Evolutionary conservation across 2,329 filamentous ascomycete genomes (phyloP).

Genomic region (Leptographium wingfieldii): DNA sequence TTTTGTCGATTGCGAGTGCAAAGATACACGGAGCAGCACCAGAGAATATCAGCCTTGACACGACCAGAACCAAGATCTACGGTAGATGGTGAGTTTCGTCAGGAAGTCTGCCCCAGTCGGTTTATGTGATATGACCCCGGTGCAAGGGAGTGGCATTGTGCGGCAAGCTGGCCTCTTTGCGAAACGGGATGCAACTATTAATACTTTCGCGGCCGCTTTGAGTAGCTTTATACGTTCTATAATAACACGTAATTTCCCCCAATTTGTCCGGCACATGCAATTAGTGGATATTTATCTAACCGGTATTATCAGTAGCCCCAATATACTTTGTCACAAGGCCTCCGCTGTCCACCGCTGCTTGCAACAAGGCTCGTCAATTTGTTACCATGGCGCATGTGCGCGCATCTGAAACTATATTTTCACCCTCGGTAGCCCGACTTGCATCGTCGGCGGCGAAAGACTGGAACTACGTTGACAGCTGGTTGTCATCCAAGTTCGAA

Average conservation of each 20-base stretch:
- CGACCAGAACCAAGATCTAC: neutral
- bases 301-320: too few species aligned
- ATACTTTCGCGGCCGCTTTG: too few species aligned
- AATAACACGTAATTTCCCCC: too few species aligned
- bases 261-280: too few species aligned
- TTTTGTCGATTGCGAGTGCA: too few species aligned
- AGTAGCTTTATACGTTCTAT: too few species aligned
- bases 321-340: too few species aligned
- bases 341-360: neutral
- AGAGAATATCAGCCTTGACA: neutral
- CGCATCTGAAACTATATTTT: slow-evolving; percentile 46
- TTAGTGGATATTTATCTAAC: too few species aligned
- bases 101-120: neutral
- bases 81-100: too few species aligned
- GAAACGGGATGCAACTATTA: too few species aligned
- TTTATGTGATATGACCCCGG: neutral
- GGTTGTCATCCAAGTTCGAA: slow-evolving; percentile 61
- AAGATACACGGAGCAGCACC: neutral
- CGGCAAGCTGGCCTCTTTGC: neutral
- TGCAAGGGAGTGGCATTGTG: neutral
- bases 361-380: neutral
- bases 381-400: slow-evolving; percentile 26
- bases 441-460: slow-evolving; percentile 77
- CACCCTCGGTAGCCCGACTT: slow-evolving; percentile 55
- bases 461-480: slow-evolving; percentile 78